These are phyloP conservation scores for Delitschia confertaspora DNA, from an alignment of 495 filamentous ascomycete species.

Conservation along the genomic window DNA sequence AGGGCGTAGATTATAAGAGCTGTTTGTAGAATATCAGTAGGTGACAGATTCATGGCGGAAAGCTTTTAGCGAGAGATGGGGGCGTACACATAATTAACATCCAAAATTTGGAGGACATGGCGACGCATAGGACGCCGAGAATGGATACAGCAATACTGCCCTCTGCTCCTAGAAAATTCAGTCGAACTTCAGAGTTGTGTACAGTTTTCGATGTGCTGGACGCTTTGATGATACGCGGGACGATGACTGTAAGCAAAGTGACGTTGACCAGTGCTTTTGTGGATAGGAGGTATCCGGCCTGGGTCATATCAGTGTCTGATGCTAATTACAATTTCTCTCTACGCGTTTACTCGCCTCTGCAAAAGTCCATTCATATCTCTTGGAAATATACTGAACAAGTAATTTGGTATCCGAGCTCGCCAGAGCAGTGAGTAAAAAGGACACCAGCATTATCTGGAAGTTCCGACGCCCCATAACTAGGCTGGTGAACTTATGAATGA, in stretches of 20 bases:
- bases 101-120: constrained; percentile 22
- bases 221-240: constrained; percentile 18
- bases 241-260: constrained; percentile 14
- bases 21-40: neutral
- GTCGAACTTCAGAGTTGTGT: constrained; percentile 16
- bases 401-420: constrained; percentile 26
- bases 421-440: constrained; percentile 23
- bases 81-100: constrained; percentile 20
- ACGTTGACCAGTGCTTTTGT: constrained; percentile 25
- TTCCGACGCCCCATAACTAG: constrained; percentile 19
- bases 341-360: constrained; percentile 11
- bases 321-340: neutral
- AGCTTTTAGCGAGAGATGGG: neutral
- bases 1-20: constrained; percentile 25
- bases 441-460: constrained; percentile 22
- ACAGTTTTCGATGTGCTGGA: constrained; percentile 14
- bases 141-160: constrained; percentile 19
- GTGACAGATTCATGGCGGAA: too few relatives aligned
- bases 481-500: constrained; percentile 3
- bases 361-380: constrained; percentile 27
- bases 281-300: constrained; percentile 27
- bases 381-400: constrained; percentile 27
- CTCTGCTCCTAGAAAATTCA: constrained; percentile 21
- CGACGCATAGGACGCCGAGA: constrained; percentile 21
- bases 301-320: neutral